Conservation (phyloP, 768 basidiomycete species). For the Auriculariales sp. region DNA sequence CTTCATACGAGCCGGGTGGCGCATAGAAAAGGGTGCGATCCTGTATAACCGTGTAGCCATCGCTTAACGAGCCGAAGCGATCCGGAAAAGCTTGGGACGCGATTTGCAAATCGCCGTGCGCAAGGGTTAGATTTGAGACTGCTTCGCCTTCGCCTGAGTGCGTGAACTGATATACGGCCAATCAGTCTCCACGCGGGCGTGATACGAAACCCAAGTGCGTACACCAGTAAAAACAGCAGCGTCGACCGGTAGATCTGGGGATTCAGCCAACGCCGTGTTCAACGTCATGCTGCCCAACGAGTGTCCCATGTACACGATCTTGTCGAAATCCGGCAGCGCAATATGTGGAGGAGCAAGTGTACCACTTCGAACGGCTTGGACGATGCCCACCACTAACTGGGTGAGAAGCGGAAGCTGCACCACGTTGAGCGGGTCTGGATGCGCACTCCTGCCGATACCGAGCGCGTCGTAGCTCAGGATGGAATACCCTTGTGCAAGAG, state of each 20-base stretch:
- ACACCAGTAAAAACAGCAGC: neutral
- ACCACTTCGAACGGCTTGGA: neutral
- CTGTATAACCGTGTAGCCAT: neutral
- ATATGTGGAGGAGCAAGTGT: neutral
- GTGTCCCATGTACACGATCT: neutral
- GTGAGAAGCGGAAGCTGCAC: neutral
- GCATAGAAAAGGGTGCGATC: neutral
- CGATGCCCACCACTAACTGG: neutral
- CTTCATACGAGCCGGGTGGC: neutral
- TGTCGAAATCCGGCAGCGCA: neutral
- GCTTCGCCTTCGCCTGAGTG: too few species aligned
- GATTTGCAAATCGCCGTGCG: neutral
- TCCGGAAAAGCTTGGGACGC: neutral
- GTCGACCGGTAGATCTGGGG: neutral
- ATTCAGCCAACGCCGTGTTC: neutral
- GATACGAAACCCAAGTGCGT: too few species aligned
- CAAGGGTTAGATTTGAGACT: neutral
- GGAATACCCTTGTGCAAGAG: neutral
- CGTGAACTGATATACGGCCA: neutral
- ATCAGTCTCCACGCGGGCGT: too few species aligned
- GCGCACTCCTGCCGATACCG: neutral
- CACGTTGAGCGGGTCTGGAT: neutral
- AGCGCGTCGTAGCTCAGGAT: neutral
- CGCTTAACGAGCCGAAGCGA: neutral
- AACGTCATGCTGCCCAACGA: neutral